phyloP scores from a whole-genome alignment of 2,329 filamentous ascomycete genomes.

The Atkinsonella hypoxylon region DNA sequence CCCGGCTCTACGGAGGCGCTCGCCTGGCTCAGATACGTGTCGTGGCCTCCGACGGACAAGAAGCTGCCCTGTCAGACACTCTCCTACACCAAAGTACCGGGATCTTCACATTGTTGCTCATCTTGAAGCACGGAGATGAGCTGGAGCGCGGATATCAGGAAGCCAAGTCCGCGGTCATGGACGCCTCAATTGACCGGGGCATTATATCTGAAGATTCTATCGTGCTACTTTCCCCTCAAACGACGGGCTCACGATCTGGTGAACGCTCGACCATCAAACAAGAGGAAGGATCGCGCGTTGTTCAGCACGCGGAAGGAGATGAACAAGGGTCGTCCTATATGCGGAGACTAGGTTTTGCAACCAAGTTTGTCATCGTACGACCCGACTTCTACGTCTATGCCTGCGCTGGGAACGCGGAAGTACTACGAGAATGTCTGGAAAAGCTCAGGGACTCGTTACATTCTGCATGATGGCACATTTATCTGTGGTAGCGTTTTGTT shows the following conservation, averaged over 20 bases:
- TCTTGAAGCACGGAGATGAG: not conserved
- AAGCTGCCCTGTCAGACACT: constrained; percentile 3
- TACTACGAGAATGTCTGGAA: constrained; percentile 2
- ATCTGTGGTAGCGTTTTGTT: too few relatives aligned
- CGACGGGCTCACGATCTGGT: not conserved
- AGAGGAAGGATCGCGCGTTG: not conserved
- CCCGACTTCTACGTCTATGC: constrained; percentile 6
- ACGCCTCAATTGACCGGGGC: not conserved
- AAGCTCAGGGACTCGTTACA: not conserved
- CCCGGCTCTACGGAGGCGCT: constrained; percentile 1
- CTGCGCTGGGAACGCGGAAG: not conserved
- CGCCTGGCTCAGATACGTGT: constrained; percentile 7
- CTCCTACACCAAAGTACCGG: not conserved
- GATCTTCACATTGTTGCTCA: not conserved
- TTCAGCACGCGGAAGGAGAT: not conserved
- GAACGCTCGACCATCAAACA: not conserved
- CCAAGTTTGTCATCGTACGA: constrained; percentile 5
- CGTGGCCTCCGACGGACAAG: not conserved
- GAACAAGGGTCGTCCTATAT: not conserved
- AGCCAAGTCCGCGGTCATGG: not conserved
- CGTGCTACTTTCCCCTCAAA: not conserved
- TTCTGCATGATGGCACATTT: too few relatives aligned
- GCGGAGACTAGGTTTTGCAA: not conserved
- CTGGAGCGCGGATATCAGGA: not conserved
- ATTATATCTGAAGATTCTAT: not conserved